These are phyloP conservation scores for Rubia occidens DNA, from an alignment of 305 asterid species.

Conservation along the genomic window DNA sequence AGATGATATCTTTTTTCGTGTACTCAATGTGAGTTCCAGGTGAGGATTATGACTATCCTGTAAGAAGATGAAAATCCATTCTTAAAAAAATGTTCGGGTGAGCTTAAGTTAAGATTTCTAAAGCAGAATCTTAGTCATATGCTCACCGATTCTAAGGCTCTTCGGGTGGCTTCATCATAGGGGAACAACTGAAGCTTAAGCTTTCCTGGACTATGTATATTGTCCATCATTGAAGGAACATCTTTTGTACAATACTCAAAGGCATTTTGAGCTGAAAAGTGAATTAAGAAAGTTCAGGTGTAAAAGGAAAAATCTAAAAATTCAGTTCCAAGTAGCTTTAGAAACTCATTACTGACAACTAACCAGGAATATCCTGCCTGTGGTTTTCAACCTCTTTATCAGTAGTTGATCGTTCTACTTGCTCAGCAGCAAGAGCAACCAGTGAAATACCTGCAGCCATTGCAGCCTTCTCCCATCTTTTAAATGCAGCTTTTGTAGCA, in stretches of 20 bases:
- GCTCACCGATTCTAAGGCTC: constrained; percentile 76
- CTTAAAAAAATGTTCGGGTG: background rate
- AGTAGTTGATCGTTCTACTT: constrained; percentile 68
- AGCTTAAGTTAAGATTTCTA: background rate
- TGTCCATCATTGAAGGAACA: constrained; percentile 29
- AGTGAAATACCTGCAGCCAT: constrained; percentile 86
- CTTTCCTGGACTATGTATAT: constrained; percentile 44
- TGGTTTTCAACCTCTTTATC: constrained; percentile 45
- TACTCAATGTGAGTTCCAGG: constrained; percentile 80
- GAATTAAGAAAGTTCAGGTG: constrained; percentile 16
- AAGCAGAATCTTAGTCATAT: constrained; percentile 5
- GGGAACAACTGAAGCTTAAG: constrained; percentile 96
- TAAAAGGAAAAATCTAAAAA: constrained; percentile 10
- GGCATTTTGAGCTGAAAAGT: constrained; percentile 41
- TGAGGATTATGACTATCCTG: constrained; percentile 85
- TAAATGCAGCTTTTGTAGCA: constrained; percentile 73
- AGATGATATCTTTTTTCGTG: constrained; percentile 83
- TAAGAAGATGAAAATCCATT: constrained; percentile 18
- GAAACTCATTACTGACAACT: constrained; percentile 14
- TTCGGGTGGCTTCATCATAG: constrained; percentile 68
- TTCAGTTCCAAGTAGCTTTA: background rate
- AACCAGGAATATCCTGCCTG: constrained; percentile 50
- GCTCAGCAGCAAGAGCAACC: constrained; percentile 99
- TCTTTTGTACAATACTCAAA: constrained; percentile 46
- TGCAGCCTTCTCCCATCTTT: constrained; percentile 99